Conservation (phyloP, 805 yeast genomes). For the Saccharomycopsis sp. region DNA sequence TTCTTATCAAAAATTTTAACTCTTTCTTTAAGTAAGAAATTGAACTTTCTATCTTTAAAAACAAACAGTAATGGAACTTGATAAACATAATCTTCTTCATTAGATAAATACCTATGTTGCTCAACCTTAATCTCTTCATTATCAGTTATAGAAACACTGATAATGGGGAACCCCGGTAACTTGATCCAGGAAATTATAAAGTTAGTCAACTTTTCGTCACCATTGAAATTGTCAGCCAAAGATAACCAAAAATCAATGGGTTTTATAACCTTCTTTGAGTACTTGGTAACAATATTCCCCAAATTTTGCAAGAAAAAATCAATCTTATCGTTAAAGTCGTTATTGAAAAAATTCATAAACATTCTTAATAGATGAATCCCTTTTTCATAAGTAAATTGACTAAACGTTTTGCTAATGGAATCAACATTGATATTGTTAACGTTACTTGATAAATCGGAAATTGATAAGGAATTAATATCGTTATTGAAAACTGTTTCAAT, state of each 20-base stretch:
- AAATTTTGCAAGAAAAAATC: conserved; percentile 28
- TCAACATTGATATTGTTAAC: conserved; percentile 27
- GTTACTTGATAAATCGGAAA: conserved; percentile 28
- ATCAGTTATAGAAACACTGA: conserved; percentile 27
- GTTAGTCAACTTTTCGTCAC: conserved; percentile 26
- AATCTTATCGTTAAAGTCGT: conserved; percentile 22
- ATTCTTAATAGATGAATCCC: conserved; percentile 47
- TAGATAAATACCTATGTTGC: conserved; percentile 29
- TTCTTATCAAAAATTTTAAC: conserved; percentile 23
- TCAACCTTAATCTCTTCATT: conserved; percentile 26
- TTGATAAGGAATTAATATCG: conserved; percentile 21
- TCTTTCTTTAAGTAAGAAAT: conserved; percentile 33
- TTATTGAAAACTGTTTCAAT: conserved; percentile 22
- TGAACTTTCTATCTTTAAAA: conserved; percentile 27
- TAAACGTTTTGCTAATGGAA: conserved; percentile 38
- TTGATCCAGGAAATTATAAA: conserved; percentile 53
- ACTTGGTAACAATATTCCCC: conserved; percentile 28
- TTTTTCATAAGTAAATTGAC: conserved; percentile 43
- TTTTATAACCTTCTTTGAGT: conserved; percentile 32
- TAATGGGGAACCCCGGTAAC: conserved; percentile 47
- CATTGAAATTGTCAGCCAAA: conserved; percentile 22
- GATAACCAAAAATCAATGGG: conserved; percentile 43
- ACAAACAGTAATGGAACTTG: conserved; percentile 48
- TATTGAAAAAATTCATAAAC: conserved; percentile 33
- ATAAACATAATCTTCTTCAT: conserved; percentile 46